A percentile compares a stretch with the other conserved stretches of the same genome.
Evolutionary conservation across 305 asterid species (phyloP).

Genomic region (Lippia alba): DNA sequence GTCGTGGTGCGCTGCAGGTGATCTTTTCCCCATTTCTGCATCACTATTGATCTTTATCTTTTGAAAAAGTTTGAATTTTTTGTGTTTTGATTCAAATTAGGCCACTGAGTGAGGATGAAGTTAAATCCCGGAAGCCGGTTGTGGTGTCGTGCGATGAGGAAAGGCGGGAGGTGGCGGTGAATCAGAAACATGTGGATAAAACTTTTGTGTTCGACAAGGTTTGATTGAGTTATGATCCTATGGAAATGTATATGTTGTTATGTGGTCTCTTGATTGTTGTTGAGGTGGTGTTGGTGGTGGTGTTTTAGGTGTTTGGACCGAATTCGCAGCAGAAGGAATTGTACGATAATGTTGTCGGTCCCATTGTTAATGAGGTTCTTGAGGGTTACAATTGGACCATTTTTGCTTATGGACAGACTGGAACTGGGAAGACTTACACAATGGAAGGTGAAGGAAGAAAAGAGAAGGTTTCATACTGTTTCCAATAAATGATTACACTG

Average conservation of each 20-base stretch:
- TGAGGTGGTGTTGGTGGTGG: slow-evolving; percentile 18
- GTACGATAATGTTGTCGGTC: slow-evolving; percentile 85
- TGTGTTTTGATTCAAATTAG: slow-evolving; percentile 42
- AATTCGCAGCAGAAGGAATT: slow-evolving; percentile 89
- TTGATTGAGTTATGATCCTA: slow-evolving; percentile 4
- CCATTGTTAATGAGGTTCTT: slow-evolving; percentile 89
- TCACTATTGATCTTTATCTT: slow-evolving; percentile 9
- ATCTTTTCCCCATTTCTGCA: slow-evolving; percentile 23
- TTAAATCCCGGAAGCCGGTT: slow-evolving; percentile 72
- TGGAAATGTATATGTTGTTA: background rate
- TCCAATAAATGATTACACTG: background rate
- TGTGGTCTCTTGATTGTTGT: background rate
- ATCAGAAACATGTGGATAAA: slow-evolving; percentile 95
- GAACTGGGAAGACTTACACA: slow-evolving; percentile 61
- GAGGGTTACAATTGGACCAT: slow-evolving; percentile 99
- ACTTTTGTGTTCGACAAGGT: slow-evolving; percentile 97
- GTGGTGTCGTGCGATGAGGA: slow-evolving; percentile 88
- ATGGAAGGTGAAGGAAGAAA: slow-evolving; percentile 99
- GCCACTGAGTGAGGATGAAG: slow-evolving; percentile 95
- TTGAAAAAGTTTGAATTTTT: background rate
- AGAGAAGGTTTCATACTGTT: slow-evolving; percentile 56
- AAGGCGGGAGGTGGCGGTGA: slow-evolving; percentile 86
- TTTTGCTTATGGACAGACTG: slow-evolving; percentile 98
- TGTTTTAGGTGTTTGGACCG: slow-evolving; percentile 89
- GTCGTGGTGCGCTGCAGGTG: slow-evolving; percentile 97